Evolutionary conservation across 345 rosid genomes (phyloP), one percentile per base, ranked within the genome.

Genomic region (Stellera chamaejasme): DNA sequence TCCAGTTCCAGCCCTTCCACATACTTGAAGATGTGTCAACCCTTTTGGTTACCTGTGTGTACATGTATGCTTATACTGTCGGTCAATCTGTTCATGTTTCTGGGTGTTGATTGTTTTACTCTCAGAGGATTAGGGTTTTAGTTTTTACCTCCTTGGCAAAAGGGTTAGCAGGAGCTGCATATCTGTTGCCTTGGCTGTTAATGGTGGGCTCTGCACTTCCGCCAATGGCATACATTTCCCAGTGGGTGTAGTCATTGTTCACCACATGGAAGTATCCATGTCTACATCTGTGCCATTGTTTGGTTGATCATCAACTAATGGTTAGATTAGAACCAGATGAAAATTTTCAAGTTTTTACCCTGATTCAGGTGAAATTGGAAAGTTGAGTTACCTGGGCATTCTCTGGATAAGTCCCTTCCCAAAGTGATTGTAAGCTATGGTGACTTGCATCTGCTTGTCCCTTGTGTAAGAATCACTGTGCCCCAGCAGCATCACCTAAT

Each of bases 221-320:
- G 10, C 77, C 77, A 32, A 73, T 73, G 2, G 77, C 77, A 47
- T 72, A 68, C 77, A 72, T 68, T 54, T 68, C 66, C 77, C 77
- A 72, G 16, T 25, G 53, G 0, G 77, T 67, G 27, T 65, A 68
- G 50, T 67, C 77, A 50, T 72, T 72, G 55, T 72, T 72, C 6
- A 64, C 77, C 43, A 73, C 77, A 61, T 68, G 77, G 28, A 73
- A 62, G 46, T 64, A 73, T 19, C 73, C 77, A 36, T 66, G 54
- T 54, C 77, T 65, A 13, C 77, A 73, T 52, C 77, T 65, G 32
- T 5, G 4, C 2, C 66, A 71, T 50, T 43, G 26, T 48, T 50
- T 54, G 66, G 39, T 32, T 23, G 15, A 58, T 52, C 45, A 32
- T 3, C 19, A 50, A 32, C 9, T 32, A 32, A 32, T 32, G 5